These are phyloP conservation scores for Colletotrichum costaricense DNA, from an alignment of 2,329 filamentous ascomycete species.

Conservation along the genomic window DNA sequence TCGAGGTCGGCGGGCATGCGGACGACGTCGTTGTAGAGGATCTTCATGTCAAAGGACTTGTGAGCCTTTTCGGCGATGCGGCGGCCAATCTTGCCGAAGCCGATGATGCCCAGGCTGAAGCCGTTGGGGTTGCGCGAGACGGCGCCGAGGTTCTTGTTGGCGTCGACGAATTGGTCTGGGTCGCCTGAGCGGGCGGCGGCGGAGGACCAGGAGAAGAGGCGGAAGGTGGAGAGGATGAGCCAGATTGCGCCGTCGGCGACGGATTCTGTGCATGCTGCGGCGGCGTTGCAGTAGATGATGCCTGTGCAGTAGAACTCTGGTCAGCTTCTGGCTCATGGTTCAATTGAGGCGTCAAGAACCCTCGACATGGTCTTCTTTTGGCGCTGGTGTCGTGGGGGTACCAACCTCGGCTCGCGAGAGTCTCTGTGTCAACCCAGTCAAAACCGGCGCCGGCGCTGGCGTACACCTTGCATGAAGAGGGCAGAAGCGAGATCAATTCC, in stretches of 20 bases:
- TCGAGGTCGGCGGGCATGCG: conserved; percentile 50
- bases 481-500: conserved; percentile 30
- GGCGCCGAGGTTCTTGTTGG: conserved; percentile 30
- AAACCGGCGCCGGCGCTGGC: conserved; percentile 30
- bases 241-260: conserved; percentile 35
- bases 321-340: background rate
- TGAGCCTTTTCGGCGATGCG: conserved; percentile 57
- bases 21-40: conserved; percentile 68
- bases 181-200: conserved; percentile 29
- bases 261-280: conserved; percentile 30
- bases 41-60: conserved; percentile 65
- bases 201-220: conserved; percentile 33
- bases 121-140: conserved; percentile 32
- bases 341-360: background rate
- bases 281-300: conserved; percentile 30
- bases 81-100: conserved; percentile 70
- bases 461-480: conserved; percentile 29
- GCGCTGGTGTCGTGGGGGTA: background rate
- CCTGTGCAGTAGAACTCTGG: background rate
- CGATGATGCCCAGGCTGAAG: conserved; percentile 61
- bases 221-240: conserved; percentile 32
- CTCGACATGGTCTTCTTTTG: background rate
- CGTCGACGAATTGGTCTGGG: conserved; percentile 32
- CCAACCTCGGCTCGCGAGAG: conserved; percentile 26
- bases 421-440: conserved; percentile 33